A percentile compares a stretch with the other conserved stretches of the same genome.
Evolutionary conservation across 2,329 filamentous ascomycete genomes (phyloP).

Genomic region (Fusarium albidum): DNA sequence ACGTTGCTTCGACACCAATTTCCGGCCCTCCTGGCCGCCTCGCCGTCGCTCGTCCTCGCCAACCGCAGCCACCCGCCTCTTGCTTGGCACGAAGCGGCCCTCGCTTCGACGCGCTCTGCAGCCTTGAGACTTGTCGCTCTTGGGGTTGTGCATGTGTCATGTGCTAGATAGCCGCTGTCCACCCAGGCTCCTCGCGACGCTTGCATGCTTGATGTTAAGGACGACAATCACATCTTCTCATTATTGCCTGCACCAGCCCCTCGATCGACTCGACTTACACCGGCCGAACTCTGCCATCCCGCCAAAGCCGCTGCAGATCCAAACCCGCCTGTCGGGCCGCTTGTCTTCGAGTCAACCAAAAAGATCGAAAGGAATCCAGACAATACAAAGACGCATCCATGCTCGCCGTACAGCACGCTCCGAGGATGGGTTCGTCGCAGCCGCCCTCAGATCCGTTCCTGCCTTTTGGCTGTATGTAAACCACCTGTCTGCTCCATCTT

Average conservation of each 20-base stretch:
- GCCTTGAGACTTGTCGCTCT: not conserved
- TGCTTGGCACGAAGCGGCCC: slow-evolving; percentile 3
- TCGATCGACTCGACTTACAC: not conserved
- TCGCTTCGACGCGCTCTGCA: not conserved
- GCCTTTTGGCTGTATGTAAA: slow-evolving; percentile 73
- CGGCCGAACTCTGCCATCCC: slow-evolving; percentile 4
- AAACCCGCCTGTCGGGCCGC: slow-evolving; percentile 8
- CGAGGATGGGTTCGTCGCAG: slow-evolving; percentile 68
- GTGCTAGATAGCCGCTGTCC: slow-evolving; percentile 4
- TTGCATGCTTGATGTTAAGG: slow-evolving; percentile 15
- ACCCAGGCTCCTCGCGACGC: not conserved
- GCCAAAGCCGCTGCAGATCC: slow-evolving; percentile 1
- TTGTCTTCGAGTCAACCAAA: slow-evolving; percentile 9
- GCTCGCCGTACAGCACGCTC: slow-evolving; percentile 62
- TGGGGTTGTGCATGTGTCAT: slow-evolving; percentile 4
- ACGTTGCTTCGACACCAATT: slow-evolving; percentile 3
- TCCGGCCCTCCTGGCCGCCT: not conserved
- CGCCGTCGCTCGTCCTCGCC: not conserved
- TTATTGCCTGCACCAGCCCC: not conserved
- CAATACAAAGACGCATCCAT: slow-evolving; percentile 56
- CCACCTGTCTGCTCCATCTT: not conserved
- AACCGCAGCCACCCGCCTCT: not conserved
- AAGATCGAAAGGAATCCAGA: slow-evolving; percentile 14
- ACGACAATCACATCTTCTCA: not conserved
- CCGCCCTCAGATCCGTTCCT: slow-evolving; percentile 60